These are phyloP conservation scores for Pseudopithomyces maydicus DNA, from an alignment of 2,329 filamentous ascomycete species.

Conservation along the genomic window DNA sequence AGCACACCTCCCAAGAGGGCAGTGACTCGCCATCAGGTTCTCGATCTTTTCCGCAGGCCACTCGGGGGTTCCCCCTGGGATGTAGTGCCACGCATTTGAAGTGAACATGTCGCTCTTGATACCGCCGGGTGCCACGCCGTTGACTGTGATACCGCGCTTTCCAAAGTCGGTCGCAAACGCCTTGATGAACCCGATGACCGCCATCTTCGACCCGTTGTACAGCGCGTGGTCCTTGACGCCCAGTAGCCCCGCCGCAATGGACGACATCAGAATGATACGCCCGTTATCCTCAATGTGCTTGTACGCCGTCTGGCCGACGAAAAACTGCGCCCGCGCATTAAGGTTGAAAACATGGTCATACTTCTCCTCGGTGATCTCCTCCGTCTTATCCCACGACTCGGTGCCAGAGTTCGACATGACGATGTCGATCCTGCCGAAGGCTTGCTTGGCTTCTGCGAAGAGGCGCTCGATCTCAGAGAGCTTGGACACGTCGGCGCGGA, in stretches of 20 bases:
- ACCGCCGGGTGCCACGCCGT: slow-evolving; percentile 73
- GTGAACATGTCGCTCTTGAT: slow-evolving; percentile 81
- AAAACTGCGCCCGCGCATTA: slow-evolving; percentile 75
- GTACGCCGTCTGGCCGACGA: slow-evolving; percentile 76
- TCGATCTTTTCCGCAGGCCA: slow-evolving; percentile 57
- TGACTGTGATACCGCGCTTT: slow-evolving; percentile 70
- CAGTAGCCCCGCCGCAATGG: slow-evolving; percentile 69
- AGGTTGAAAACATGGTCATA: slow-evolving; percentile 73
- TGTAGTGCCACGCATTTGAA: slow-evolving; percentile 41
- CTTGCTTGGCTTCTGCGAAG: slow-evolving; percentile 51
- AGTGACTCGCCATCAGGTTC: slow-evolving; percentile 55
- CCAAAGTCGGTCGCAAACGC: slow-evolving; percentile 75
- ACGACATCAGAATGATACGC: slow-evolving; percentile 75
- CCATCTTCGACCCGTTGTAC: slow-evolving; percentile 74
- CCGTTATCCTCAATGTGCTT: slow-evolving; percentile 72
- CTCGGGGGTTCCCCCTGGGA: slow-evolving; percentile 55
- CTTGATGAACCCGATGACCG: slow-evolving; percentile 74
- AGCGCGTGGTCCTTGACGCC: slow-evolving; percentile 73
- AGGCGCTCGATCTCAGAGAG: slow-evolving; percentile 64
- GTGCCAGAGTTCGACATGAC: slow-evolving; percentile 63
- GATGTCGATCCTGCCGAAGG: slow-evolving; percentile 51
- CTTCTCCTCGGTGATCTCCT: slow-evolving; percentile 72
- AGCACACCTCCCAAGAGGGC: slow-evolving; percentile 55
- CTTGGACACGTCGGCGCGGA: slow-evolving; percentile 64
- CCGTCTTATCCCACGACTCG: slow-evolving; percentile 70